Evolutionary conservation across 2,329 filamentous ascomycete species (phyloP), one percentile per base, ranked within the genome.

Genomic region (Botryotinia calthae): DNA sequence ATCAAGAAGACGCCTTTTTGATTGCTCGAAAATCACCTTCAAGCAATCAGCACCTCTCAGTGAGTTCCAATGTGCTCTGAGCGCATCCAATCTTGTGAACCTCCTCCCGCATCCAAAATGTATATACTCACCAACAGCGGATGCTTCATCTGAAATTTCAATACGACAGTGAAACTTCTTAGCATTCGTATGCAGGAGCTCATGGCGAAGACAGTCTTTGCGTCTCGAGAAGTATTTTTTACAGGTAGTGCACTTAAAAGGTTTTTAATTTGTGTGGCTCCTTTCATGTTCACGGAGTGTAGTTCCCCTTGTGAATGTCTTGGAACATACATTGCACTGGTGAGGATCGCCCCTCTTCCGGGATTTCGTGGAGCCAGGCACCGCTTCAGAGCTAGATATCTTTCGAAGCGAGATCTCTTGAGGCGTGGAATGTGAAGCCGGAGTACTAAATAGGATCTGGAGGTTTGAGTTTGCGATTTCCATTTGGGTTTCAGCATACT

Each of bases 11-110:
- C 1, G 9, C 1, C 12, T 44, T 20, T 22, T 63, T 8, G 1
- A 1, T 7, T 1, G 0, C 12, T 14, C 46, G 6, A 37, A 3
- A n/a, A 8, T 7, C 2, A 0, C 0, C 10, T 18, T 2, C 8
- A 71, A 71, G n/a, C 70, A 58, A 8, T 1, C 12, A 3, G 14
- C 16, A 2, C 28, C 61, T 12, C 20, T 28, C 4, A 12, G n/a
- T 18, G 61, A 44, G 4, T 22, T 22, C 12, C 58, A 56, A 20
- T 67, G 61, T 22, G 31, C 22, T 28, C 1, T n/a, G 10, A 48
- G 20, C 8, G 46, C 10, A 44, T 71, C 48, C 22, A 18, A 16
- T 16, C 61, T 71, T 44, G n/a, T 8, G 20, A 71, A 71, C 16
- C 20, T 6, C 2, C n/a, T 9, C 12, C 37, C 37, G 10, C 61